Evolutionary conservation across 179 eudicot species (phyloP).

Genomic region (Gypsophila paniculata): DNA sequence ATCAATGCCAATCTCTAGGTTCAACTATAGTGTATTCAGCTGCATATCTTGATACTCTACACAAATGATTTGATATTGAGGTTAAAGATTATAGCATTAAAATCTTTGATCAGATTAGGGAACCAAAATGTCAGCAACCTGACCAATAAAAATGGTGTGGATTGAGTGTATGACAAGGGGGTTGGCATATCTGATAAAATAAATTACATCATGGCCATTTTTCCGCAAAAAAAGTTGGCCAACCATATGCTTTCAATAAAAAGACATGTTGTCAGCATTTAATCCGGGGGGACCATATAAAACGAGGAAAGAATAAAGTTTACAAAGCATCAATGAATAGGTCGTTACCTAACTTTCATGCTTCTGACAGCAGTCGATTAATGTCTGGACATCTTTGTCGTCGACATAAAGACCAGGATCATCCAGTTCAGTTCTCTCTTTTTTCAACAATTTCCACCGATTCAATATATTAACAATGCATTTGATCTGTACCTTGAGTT

Average conservation of each 20-base stretch:
- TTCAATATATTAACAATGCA: constrained; percentile 45
- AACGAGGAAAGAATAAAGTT: neutral
- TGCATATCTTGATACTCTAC: neutral
- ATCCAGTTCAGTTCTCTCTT: constrained; percentile 11
- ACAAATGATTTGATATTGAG: neutral
- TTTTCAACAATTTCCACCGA: constrained; percentile 50
- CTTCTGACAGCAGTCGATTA: constrained; percentile 53
- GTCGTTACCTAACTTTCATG: constrained; percentile 31
- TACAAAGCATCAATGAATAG: neutral
- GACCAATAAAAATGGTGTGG: constrained; percentile 1
- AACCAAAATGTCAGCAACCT: constrained; percentile 1
- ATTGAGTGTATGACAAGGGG: neutral
- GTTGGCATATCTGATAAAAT: neutral
- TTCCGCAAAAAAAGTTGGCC: neutral
- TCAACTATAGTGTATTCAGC: neutral
- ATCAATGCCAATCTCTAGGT: neutral
- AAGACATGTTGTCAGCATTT: neutral
- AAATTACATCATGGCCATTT: neutral
- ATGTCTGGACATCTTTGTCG: constrained; percentile 47
- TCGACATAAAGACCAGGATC: constrained; percentile 23
- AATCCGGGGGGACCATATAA: neutral
- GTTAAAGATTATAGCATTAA: neutral
- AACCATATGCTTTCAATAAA: constrained; percentile 1
- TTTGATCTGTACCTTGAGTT: constrained; percentile 46
- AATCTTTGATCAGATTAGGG: neutral